Evolutionary conservation across 2,329 filamentous ascomycete species (phyloP), one percentile per base, ranked within the genome.

Genomic region (Cladosporium velox): DNA sequence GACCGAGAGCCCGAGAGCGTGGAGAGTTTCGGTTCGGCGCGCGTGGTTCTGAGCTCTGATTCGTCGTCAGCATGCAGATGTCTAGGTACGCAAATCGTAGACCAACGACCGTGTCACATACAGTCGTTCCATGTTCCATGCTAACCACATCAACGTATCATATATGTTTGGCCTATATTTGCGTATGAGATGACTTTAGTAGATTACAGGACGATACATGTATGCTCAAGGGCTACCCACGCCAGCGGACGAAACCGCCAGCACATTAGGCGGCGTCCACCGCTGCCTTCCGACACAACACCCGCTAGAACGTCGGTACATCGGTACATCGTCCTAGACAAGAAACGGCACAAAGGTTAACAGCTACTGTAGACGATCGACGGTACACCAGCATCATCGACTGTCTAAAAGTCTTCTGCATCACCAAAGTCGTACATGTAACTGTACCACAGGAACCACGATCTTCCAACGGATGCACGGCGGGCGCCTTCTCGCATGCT

Each of bases 351-450:
- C 18, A 34, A 58, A 41, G 21, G 55, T 58, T 28, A 41, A 58
- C 21, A 41, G 35, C 18, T n/a, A 8, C n/a, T n/a, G 18, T 52
- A 15, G 18, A 21, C 32, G 54, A 52, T 55, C 52, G 52, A 52
- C 47, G 59, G 59, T 54, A 62, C 59, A 24, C 15, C 30, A 18
- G 59, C 59, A 62, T 62, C 59, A 62, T 62, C 47, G 59, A 62
- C n/a, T 49, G 24, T 32, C 11, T 21, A 32, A 32, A 12, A 34
- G n/a, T 21, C 12, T n/a, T 21, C 52, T 5, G 18, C 5, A 14
- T 21, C 18, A 11, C 15, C 28, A 21, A 8, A 34, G 28, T 34
- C 28, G 18, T n/a, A n/a, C 15, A 55, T 55, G 18, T 34, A 26
- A 32, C 4, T 55, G 28, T 34, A 34, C 51, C 52, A 32, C 52